Evolutionary conservation across 345 rosid species (phyloP).

Genomic region (sweet orange (Citrus sinensis)): DNA sequence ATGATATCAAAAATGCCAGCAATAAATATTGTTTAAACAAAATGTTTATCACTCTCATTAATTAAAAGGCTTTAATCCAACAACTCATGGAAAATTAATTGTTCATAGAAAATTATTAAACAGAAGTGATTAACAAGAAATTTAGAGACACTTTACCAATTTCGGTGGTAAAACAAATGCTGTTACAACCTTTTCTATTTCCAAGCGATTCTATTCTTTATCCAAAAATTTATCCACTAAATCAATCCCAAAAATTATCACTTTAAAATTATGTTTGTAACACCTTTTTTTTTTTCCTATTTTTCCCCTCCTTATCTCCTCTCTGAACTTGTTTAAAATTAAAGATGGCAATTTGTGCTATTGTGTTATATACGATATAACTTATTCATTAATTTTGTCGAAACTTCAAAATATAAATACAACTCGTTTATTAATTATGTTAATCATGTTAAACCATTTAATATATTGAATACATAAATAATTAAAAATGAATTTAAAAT

Average conservation of each 20-base stretch:
- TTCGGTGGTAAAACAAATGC: neutral
- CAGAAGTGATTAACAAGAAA: neutral
- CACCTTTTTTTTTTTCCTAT: too few species aligned
- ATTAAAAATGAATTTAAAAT: too few species aligned
- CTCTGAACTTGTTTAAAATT: too few species aligned
- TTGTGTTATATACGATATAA: too few species aligned
- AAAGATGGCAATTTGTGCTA: too few species aligned
- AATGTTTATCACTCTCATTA: neutral
- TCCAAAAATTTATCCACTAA: neutral
- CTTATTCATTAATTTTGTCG: too few species aligned
- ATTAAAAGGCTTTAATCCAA: neutral
- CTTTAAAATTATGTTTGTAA: neutral
- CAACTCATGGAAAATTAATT: neutral
- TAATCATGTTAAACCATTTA: too few species aligned
- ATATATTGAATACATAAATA: too few species aligned
- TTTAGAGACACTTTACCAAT: neutral
- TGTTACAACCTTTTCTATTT: neutral
- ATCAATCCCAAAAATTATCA: neutral
- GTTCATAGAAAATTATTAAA: neutral
- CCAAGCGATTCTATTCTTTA: neutral
- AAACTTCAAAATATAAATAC: too few species aligned
- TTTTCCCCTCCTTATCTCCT: too few species aligned
- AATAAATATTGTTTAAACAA: neutral
- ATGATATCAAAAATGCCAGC: neutral
- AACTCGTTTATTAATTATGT: too few species aligned